Base-by-base conservation (phyloP, 1,139 yeast genomes). In the Yamadazyma dushanensis region DNA sequence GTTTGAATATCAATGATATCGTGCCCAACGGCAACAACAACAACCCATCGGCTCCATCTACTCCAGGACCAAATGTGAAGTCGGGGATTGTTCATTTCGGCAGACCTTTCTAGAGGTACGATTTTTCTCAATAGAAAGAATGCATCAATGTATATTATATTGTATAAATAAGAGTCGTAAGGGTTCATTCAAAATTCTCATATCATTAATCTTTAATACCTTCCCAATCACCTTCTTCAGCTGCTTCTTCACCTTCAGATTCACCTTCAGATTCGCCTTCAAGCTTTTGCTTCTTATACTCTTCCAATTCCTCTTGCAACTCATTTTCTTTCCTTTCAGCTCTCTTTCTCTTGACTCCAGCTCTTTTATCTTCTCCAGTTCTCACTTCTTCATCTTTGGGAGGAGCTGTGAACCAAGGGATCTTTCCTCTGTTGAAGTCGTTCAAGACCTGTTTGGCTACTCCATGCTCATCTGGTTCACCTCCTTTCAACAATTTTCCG, bases 341-440 rank as follows among this genome's bases (percentile, higher is more conserved):
- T 50, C 74, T 71, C 63, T 76, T 75, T 56, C 78, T 70, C 57
- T 73, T 75, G 40, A 67, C 65, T 31, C 61, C 62, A 8, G 78
- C 78, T 59, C 73, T 75, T 55, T 75, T 75, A 50, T 78, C 83
- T 43, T 67, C 78, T 24, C 79, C 80, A 5, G 65, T 60, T 56
- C 78, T 68, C 13, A 59, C 73, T 40, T 66, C 73, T 35, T 73
- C 79, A 50, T 78, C 86, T 54, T 79, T 75, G 26, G 97, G 97
- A 31, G 98, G 97, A 23, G 94, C 80, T 22, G 88, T 88, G 59
- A 92, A 92, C 98, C 98, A 92, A 16, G 98, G 98, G 39, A 92
- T 89, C 57, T 89, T 88, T 43, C 98, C 98, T 62, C 98, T 78
- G 65, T 88, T 92, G 70, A 92, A 92, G 60, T 92, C 98, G 53